A percentile compares a stretch with the other conserved stretches of the same genome.
These are phyloP conservation scores for Chenopodium quinoa DNA, from an alignment of 148 eudicot species.

Conservation along the genomic window DNA sequence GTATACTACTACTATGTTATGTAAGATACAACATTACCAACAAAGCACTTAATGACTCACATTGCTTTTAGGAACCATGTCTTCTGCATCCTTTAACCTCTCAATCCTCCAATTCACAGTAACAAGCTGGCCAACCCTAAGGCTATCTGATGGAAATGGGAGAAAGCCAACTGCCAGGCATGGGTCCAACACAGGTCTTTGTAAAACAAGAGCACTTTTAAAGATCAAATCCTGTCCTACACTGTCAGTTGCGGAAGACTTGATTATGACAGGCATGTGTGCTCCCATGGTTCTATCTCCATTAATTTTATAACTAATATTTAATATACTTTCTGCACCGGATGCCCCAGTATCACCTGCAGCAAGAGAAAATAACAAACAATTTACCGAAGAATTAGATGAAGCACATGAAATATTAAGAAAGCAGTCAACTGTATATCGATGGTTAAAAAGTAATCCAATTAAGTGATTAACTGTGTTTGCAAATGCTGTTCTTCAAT, in stretches of 20 bases:
- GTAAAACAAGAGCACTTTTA: conserved; percentile 76
- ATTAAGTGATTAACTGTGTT: not conserved
- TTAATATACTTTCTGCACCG: conserved; percentile 59
- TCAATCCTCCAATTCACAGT: conserved; percentile 93
- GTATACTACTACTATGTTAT: not conserved
- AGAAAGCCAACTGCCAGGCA: conserved; percentile 97
- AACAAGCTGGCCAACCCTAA: conserved; percentile 87
- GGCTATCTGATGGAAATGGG: conserved; percentile 82
- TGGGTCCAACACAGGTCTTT: conserved; percentile 91
- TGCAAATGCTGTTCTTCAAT: not conserved
- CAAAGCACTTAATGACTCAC: conserved; percentile 39
- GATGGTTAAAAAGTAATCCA: not conserved
- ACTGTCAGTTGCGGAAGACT: conserved; percentile 33
- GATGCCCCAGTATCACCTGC: conserved; percentile 55
- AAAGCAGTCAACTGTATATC: not conserved
- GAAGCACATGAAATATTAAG: not conserved
- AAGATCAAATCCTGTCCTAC: conserved; percentile 49
- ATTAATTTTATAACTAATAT: conserved; percentile 63
- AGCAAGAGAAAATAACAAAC: conserved; percentile 1
- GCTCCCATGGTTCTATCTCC: conserved; percentile 82
- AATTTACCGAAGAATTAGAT: conserved; percentile 8
- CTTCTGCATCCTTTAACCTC: conserved; percentile 68
- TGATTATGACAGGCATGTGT: conserved; percentile 57
- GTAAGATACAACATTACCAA: not conserved
- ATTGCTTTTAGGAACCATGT: conserved; percentile 40